Conservation (phyloP, 2,329 filamentous ascomycete genomes). For the Fusarium sarcochroum region DNA sequence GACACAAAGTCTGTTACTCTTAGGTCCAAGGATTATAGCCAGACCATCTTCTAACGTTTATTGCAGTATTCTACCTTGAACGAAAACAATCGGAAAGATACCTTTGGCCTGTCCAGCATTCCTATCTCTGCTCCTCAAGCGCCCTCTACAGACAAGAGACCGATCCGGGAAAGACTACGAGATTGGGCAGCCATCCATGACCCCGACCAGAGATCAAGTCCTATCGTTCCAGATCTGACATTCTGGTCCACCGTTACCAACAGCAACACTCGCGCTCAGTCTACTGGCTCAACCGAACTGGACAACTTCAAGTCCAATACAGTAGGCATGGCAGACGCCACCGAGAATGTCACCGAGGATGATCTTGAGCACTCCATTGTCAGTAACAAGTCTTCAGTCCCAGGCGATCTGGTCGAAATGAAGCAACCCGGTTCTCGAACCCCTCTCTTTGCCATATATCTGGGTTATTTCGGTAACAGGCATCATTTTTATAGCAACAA, state of each 20-base stretch:
- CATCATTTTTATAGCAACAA: conserved; percentile 69
- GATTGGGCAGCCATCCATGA: conserved; percentile 35
- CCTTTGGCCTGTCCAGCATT: conserved; percentile 31
- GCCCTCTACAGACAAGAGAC: conserved; percentile 18
- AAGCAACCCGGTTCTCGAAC: conserved; percentile 58
- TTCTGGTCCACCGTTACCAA: conserved; percentile 51
- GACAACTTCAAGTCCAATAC: conserved; percentile 47
- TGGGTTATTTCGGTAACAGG: conserved; percentile 65
- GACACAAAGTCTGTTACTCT: conserved; percentile 31
- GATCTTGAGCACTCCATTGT: conserved; percentile 48
- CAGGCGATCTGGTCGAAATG: conserved; percentile 68
- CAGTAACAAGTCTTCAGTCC: conserved; percentile 46
- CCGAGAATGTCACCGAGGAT: conserved; percentile 48
- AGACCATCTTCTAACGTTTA: conserved; percentile 16
- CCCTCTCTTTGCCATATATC: conserved; percentile 66
- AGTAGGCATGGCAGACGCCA: conserved; percentile 44
- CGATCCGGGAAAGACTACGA: conserved; percentile 42
- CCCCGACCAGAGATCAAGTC: conserved; percentile 16
- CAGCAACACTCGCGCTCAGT: conserved; percentile 52
- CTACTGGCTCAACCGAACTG: conserved; percentile 52
- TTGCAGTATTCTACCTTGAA: conserved; percentile 31
- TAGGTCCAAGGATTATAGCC: not conserved
- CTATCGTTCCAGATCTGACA: conserved; percentile 42
- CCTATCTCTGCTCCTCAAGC: conserved; percentile 29
- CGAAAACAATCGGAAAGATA: conserved; percentile 7